Base-by-base conservation (phyloP, 2,329 filamentous ascomycete species). In the Stachybotrys elegans region DNA sequence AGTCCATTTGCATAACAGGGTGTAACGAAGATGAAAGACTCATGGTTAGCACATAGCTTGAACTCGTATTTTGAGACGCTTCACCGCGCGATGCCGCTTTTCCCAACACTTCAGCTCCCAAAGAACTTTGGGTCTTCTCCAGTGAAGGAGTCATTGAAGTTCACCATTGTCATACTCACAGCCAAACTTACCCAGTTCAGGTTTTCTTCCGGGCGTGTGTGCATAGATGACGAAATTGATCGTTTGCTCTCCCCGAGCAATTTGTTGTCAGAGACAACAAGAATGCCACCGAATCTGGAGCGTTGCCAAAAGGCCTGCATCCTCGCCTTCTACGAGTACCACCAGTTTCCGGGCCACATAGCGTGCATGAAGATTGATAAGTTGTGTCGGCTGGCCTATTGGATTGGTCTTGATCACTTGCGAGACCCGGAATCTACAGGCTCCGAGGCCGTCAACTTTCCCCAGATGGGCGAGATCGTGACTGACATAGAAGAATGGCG, bases 321-420 rank as follows among this genome's bases (percentile, higher is more conserved):
- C 12, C 35, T 43, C 12, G 42, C 42, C 31, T 37, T 38, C 35
- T 43, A 43, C 34, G 42, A 43, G 27, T 43, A 22, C 22, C 42
- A 43, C 19, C 42, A 43, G 34, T 43, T 36, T 16, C 42, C 42
- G 13, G 25, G 25, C 25, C 25, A 14, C 25, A 8, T 9, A 14
- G 8, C 25, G 9, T 29, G 25, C 9, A 29, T 29, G 25, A 29
- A 14, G 25, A 29, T 29, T 29, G 25, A 29, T 29, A 29, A 14
- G 14, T 9, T 29, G 25, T 9, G 9, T 29, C 25, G 25, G 25
- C 14, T 29, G 25, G 25, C 25, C 9, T 14, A 29, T 8, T 29
- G 25, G 25, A 29, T 29, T 14, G 25, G 25, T 14, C 25, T 29
- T 14, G 25, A 29, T 29, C 25, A 14, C 14, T 14, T 29, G 14